Conservation (phyloP, 208 protist genomes). For the Trypanosoma platydactyli region DNA sequence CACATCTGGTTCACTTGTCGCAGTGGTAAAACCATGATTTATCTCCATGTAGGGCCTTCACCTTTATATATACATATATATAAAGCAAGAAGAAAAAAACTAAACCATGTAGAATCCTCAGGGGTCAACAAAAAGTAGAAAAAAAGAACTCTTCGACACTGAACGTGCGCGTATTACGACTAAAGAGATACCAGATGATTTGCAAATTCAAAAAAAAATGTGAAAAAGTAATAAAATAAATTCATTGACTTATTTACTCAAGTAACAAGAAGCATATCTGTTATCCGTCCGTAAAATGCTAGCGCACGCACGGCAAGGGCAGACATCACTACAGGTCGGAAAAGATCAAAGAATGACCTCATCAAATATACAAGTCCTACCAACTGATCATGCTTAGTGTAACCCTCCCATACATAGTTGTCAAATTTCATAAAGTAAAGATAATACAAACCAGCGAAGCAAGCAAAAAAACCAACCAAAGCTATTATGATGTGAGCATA, state of each 20-base stretch:
- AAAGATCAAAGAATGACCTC: slow-evolving; percentile 9
- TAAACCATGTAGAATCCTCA: too few relatives aligned
- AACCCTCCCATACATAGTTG: background rate
- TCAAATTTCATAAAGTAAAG: slow-evolving; percentile 6
- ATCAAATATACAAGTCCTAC: background rate
- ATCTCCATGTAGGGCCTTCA: slow-evolving; percentile 8
- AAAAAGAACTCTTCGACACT: too few relatives aligned
- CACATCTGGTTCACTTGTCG: slow-evolving; percentile 42
- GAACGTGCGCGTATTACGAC: background rate
- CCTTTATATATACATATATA: background rate
- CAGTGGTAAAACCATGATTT: slow-evolving; percentile 36
- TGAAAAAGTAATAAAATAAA: background rate
- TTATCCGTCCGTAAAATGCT: slow-evolving; percentile 6
- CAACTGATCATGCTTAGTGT: background rate
- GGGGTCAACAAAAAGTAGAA: too few relatives aligned
- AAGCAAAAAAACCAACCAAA: slow-evolving; percentile 11
- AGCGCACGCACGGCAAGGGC: slow-evolving; percentile 3
- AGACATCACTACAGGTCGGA: slow-evolving; percentile 12
- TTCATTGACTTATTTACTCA: background rate
- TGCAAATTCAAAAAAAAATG: background rate
- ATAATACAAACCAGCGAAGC: slow-evolving; percentile 8
- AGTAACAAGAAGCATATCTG: slow-evolving; percentile 3
- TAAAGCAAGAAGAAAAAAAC: background rate
- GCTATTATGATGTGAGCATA: background rate
- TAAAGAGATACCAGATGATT: background rate